A percentile compares a stretch with the other conserved stretches of the same genome.
phyloP scores from a whole-genome alignment of 768 basidiomycete genomes.

The Auricularia sp. region DNA sequence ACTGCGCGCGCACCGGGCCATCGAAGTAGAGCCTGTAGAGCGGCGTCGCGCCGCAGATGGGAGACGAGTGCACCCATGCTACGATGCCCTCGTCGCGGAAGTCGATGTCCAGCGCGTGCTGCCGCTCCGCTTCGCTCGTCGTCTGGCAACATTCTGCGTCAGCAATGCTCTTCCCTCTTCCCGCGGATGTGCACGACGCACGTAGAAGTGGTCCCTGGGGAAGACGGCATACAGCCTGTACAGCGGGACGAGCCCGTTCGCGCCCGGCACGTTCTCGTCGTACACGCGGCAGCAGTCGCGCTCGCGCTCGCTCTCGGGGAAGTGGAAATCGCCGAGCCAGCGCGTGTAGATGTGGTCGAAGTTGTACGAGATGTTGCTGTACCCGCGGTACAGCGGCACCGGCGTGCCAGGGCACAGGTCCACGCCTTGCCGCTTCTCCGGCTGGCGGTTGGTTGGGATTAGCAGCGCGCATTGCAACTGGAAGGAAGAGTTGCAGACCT shows the following conservation, averaged over 20 bases:
- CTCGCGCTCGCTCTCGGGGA: conserved; percentile 7
- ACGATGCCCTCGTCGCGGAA: neutral
- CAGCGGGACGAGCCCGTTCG: conserved; percentile 4
- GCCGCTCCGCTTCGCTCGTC: neutral
- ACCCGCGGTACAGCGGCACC: conserved; percentile 8
- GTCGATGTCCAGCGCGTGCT: neutral
- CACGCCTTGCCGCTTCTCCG: no score
- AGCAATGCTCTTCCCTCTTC: neutral
- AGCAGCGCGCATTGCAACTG: no score
- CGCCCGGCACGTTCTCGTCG: neutral
- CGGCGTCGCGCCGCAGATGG: neutral
- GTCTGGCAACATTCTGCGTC: neutral
- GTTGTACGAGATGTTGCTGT: neutral
- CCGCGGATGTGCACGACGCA: neutral
- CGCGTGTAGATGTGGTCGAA: conserved; percentile 12
- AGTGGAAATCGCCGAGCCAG: conserved; percentile 5
- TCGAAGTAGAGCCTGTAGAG: neutral
- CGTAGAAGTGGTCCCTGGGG: conserved; percentile 11
- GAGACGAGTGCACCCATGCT: neutral
- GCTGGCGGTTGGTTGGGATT: no score
- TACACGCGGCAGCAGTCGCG: conserved; percentile 4
- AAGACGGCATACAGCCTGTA: conserved; percentile 7
- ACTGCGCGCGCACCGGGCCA: neutral
- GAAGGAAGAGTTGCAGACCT: no score
- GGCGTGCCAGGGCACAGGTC: neutral